Percentiles rank a stretch among this genome's conserved stretches.
phyloP scores from a whole-genome alignment of 1,284 basidiomycete species.

The Wallemia hederae region DNA sequence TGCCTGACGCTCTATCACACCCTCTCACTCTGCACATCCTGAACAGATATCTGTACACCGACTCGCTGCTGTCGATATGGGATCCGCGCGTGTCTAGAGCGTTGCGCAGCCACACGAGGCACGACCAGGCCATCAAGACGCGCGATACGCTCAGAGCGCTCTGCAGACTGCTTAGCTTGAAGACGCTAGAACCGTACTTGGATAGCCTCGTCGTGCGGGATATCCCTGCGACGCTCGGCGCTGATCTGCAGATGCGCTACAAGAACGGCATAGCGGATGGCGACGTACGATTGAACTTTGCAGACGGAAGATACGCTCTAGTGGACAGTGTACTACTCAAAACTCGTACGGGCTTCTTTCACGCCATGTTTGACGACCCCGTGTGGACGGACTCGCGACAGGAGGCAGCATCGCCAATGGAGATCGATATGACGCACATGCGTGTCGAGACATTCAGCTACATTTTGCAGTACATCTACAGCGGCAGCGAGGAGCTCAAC shows the following conservation, averaged over 20 bases:
- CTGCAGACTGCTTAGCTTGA: neutral
- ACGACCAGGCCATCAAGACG: neutral
- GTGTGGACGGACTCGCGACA: neutral
- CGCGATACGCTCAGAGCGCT: neutral
- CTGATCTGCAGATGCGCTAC: neutral
- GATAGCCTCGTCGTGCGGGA: neutral
- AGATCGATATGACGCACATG: neutral
- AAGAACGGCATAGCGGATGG: neutral
- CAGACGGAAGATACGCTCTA: neutral
- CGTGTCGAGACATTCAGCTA: neutral
- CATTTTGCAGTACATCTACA: neutral
- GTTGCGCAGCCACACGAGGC: neutral
- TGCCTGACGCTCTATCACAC: conserved; percentile 11
- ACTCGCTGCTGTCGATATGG: conserved; percentile 56
- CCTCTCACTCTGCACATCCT: conserved; percentile 44
- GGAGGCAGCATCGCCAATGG: neutral
- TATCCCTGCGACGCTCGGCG: neutral
- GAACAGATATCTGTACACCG: conserved; percentile 62
- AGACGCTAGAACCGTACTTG: neutral
- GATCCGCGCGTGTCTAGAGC: conserved; percentile 32
- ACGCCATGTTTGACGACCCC: neutral
- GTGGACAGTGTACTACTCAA: neutral
- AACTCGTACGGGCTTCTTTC: neutral
- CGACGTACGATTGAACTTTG: neutral
- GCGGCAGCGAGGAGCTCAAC: neutral